Base-by-base conservation (phyloP, 2,329 filamentous ascomycete species). In the Microdochium bolleyi region DNA sequence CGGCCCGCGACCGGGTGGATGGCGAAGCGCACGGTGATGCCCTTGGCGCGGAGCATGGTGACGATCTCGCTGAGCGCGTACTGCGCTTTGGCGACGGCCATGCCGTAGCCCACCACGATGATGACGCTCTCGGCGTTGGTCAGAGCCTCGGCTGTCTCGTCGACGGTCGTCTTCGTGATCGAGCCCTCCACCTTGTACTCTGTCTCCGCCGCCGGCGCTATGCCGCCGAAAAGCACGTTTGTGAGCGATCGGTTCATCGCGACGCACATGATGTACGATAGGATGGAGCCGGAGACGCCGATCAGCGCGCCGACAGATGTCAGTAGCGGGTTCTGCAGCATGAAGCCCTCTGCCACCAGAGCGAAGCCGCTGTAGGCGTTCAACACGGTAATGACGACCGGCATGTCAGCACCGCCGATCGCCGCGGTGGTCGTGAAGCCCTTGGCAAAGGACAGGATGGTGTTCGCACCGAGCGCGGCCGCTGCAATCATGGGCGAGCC, bases 391-490 rank as follows among this genome's bases (percentile, higher is more conserved):
- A 95, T 95, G 30, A 94, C 89, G 4, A 95, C 89, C 70, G 82
- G 90, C 90, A 95, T 95, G 63, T 96, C 91, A 13, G 90, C 90
- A n/a, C 90, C 91, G 22, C 91, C 91, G 62, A 96, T 95, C 0
- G 89, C 89, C 2, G 90, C 80, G 0, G 91, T 95, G 0, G 90
- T 95, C 0, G 90, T 95, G 64, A 83, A 95, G 8, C 91, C 91
- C 67, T 95, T 92, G 56, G 87, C 72, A 67, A 95, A 95, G 55
- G 87, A 92, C 24, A 96, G 73, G 0, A 81, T 73, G 0, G 90
- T 84, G 64, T 88, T 95, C 41, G 87, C 87, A 24, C 84, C 82
- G 1, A 95, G 73, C 48, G 88, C 91, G 1, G 82, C 83, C 1
- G 89, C 90, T 8, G 89, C 91, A 58, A 95, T 87, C 53, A 83